A percentile compares a stretch with the other conserved stretches of the same genome.
Conservation (phyloP, 1,284 basidiomycete genomes). For the Moesziomyces antarcticus region DNA sequence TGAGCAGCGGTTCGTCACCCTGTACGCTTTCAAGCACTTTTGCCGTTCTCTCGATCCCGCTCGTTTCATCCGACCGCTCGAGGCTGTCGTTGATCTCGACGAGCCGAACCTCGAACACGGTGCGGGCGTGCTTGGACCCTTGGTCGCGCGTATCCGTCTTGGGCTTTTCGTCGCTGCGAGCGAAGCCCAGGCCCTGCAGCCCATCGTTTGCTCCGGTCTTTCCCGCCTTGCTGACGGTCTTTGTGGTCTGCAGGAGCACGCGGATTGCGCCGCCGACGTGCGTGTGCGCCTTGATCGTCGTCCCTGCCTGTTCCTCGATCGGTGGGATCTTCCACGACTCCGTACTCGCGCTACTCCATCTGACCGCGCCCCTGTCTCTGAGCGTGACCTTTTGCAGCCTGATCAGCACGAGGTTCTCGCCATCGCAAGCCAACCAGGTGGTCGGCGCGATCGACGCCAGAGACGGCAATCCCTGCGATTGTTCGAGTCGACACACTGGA, state of each 20-base stretch:
- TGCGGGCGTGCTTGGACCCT: conserved; percentile 2
- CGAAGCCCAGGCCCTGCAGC: conserved; percentile 32
- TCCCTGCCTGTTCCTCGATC: not conserved
- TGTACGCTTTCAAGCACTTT: conserved; percentile 18
- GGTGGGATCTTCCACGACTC: conserved; percentile 4
- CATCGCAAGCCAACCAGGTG: conserved; percentile 23
- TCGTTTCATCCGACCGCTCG: not conserved
- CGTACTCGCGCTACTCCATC: conserved; percentile 11
- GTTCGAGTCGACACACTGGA: conserved; percentile 20
- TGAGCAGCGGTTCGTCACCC: conserved; percentile 43
- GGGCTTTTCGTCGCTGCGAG: not conserved
- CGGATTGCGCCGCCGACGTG: conserved; percentile 5
- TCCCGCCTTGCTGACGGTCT: not conserved
- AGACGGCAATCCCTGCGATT: conserved; percentile 13
- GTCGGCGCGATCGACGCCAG: conserved; percentile 24
- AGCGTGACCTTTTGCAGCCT: conserved; percentile 15
- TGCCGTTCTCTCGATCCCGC: not conserved
- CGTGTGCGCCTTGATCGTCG: conserved; percentile 22
- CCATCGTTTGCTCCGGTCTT: not conserved
- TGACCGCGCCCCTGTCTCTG: not conserved
- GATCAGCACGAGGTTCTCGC: conserved; percentile 1
- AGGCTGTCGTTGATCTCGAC: conserved; percentile 11
- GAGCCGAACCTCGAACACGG: conserved; percentile 35
- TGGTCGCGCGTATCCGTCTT: not conserved
- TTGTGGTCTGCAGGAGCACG: conserved; percentile 20